Base-by-base conservation (phyloP, 1,284 basidiomycete genomes). In the Cryptococcus hybrid region DNA sequence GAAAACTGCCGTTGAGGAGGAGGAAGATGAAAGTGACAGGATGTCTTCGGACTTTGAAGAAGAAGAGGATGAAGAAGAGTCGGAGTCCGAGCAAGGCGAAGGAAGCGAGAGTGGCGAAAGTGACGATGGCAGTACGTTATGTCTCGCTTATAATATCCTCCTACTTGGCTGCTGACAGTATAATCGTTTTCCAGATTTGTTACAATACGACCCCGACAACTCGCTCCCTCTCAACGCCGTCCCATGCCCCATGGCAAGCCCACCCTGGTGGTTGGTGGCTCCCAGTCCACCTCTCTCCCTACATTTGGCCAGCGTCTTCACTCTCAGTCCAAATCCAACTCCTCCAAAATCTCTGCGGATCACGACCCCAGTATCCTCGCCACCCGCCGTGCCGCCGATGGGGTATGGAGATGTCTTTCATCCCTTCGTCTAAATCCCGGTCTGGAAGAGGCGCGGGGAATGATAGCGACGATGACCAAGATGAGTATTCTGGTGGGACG, bases 1-100 rank as follows among this genome's bases (percentile, higher is more conserved):
- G 30, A 89, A 83, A 79, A 92, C 92, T 0, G 90, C 89, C 4
- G 92, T 92, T 30, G 90, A 93, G 71, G 86, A 90, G 44, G 92
- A 95, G 68, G 89, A 91, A 56, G 90, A 92, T 30, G 88, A 93
- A 74, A 91, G 88, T 68, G 90, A 92, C 57, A 85, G 84, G 67
- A 69, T 79, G n/a, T 90, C 90, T 3, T 88, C 86, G 65, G 86
- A 84, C 13, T 74, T 87, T 60, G 82, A 76, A n/a, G 70, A 73
- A 18, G 61, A 64, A 46, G 69, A 71, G 3, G 65, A 72, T 34
- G 70, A 74, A 18, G 68, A 67, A 13, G 72, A 73, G n/a, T 62
- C 66, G 9, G 77, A 75, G 34, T 81, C 79, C 43, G 79, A 74
- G 5, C 78, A 80, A 52, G 70, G 77, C 15, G 83, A 82, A 56